phyloP scores from a whole-genome alignment of 306 rosid species.

The Vachellia collinsii region DNA sequence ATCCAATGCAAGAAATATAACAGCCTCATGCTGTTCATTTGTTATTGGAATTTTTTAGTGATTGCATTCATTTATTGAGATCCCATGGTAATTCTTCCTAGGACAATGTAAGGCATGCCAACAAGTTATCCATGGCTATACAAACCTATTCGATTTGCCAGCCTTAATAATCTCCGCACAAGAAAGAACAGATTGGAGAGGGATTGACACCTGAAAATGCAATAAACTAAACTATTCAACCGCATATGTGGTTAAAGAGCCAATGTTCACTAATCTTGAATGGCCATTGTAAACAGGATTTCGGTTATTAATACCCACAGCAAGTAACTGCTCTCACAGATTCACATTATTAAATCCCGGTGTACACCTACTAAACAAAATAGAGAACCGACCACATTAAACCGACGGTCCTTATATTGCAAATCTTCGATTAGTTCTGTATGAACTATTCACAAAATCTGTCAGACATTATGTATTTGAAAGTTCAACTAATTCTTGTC shows the following conservation, averaged over 20 bases:
- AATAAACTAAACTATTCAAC: conserved; percentile 7
- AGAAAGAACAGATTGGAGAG: not conserved
- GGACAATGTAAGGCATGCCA: not conserved
- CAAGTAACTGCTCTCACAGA: conserved; percentile 37
- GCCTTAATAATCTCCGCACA: not conserved
- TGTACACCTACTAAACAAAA: conserved; percentile 38
- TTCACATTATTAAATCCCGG: conserved; percentile 38
- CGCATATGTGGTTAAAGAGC: conserved; percentile 12
- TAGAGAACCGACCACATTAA: conserved; percentile 34
- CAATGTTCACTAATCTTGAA: too few species aligned
- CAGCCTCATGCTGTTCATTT: too few species aligned
- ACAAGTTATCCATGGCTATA: not conserved
- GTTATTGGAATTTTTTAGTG: too few species aligned
- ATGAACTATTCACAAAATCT: too few species aligned
- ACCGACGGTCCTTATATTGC: too few species aligned
- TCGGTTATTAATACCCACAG: conserved; percentile 5
- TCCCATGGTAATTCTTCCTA: too few species aligned
- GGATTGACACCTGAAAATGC: conserved; percentile 12
- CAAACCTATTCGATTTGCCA: not conserved
- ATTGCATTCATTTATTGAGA: too few species aligned
- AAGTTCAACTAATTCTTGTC: too few species aligned
- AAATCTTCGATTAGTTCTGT: too few species aligned
- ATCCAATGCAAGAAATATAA: too few species aligned
- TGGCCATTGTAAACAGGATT: conserved; percentile 31
- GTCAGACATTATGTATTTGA: too few species aligned